A percentile compares a stretch with the other conserved stretches of the same genome.
Conservation (phyloP, 1,139 yeast species). For the Yamadazyma mexicana region DNA sequence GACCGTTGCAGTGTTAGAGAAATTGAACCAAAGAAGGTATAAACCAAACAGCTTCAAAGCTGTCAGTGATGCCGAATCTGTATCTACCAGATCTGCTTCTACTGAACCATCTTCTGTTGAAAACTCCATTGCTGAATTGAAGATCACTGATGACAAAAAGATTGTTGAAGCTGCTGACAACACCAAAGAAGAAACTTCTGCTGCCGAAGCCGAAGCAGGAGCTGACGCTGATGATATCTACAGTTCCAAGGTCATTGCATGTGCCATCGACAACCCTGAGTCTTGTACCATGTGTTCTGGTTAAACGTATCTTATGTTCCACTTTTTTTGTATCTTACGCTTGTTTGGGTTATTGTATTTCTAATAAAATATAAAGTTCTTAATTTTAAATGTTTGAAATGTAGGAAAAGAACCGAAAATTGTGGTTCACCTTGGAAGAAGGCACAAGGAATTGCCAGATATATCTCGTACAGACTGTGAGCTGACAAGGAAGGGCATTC, state of each 20-base stretch:
- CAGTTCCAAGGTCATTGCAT: slow-evolving; percentile 91
- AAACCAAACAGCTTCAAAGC: slow-evolving; percentile 7
- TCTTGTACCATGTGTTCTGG: slow-evolving; percentile 99
- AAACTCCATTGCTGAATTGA: slow-evolving; percentile 47
- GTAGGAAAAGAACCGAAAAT: no score
- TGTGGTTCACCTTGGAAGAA: no score
- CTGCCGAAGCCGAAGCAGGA: slow-evolving; percentile 21
- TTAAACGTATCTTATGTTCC: slow-evolving; percentile 29
- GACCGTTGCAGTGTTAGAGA: slow-evolving; percentile 53
- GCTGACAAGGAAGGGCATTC: no score
- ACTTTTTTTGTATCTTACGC: neutral
- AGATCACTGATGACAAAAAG: slow-evolving; percentile 20
- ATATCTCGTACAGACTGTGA: no score
- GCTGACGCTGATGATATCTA: slow-evolving; percentile 60
- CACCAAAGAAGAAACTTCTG: slow-evolving; percentile 9
- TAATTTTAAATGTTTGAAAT: no score
- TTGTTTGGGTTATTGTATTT: neutral
- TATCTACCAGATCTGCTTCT: slow-evolving; percentile 33
- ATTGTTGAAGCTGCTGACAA: slow-evolving; percentile 27
- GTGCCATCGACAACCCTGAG: slow-evolving; percentile 96
- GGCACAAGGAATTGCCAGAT: no score
- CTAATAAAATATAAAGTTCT: neutral
- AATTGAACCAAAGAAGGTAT: slow-evolving; percentile 56
- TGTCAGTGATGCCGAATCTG: slow-evolving; percentile 30
- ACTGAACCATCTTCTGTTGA: slow-evolving; percentile 54